Base-by-base conservation (phyloP, 306 rosid species). In the Macrotyloma uniflorum region DNA sequence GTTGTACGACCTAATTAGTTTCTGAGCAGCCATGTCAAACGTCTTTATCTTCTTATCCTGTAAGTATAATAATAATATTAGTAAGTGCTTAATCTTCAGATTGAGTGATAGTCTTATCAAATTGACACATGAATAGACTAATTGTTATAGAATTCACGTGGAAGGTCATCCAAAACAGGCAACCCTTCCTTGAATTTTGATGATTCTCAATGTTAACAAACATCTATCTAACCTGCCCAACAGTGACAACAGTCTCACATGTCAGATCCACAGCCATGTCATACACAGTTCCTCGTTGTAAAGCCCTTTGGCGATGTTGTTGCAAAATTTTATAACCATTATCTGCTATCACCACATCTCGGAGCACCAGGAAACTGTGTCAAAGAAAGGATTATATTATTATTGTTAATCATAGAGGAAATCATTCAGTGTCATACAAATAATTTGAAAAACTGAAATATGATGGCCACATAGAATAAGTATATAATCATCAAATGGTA, bases 11-110 rank as follows among this genome's bases (percentile, higher is more conserved):
- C 83, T 81, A 50, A 83, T 82, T 69, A 86, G 88, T 91, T 83
- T 91, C 75, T 74, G 66, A 35, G 90, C 57, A 47, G 87, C 85
- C 80, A 88, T 63, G 83, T 89, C 85, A 36, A 86, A 89, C 18
- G 72, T 72, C 84, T 89, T 91, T 82, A 91, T 86, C 90, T 89
- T 91, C 88, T 89, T 91, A 82, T 88, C 97, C 93, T 91, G 57
- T 19, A 51, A 80, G 75, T 43, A 79, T 49, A 70, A 67, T 23
- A 80, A 63, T 28, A n/a, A 45, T 75, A 78, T 80, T 63, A 82
- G 85, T 55, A 66, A 28, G 76, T 15, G 43, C 61, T 28, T 46
- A 63, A 64, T 74, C 76, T 32, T 3, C 1, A 4, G 72, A 67
- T 50, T 63, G 68, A 68, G 71, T 33, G 75, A 76, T 28, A 62